Conservation (phyloP, 805 yeast genomes). For the Metschnikowia chrysomelidarum region DNA sequence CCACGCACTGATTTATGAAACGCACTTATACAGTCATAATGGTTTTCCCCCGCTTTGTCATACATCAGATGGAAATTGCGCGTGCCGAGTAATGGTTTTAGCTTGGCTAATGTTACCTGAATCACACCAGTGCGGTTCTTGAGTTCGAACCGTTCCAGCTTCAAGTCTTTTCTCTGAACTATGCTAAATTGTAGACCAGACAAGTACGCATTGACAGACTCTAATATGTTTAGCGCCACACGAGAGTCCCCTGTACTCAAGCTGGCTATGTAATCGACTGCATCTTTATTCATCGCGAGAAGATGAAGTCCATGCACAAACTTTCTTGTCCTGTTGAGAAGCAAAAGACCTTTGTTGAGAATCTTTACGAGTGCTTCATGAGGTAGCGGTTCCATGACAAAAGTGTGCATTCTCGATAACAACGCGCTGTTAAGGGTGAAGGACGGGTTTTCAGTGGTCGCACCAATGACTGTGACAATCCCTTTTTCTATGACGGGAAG, state of each 20-base stretch:
- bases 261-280: slow-evolving; percentile 65
- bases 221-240: slow-evolving; percentile 75
- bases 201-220: slow-evolving; percentile 61
- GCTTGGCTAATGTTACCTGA: slow-evolving; percentile 35
- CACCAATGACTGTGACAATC: slow-evolving; percentile 39
- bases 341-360: slow-evolving; percentile 43
- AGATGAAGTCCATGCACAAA: slow-evolving; percentile 48
- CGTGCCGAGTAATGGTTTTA: slow-evolving; percentile 44
- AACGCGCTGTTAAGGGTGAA: slow-evolving; percentile 42
- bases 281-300: slow-evolving; percentile 52
- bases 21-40: slow-evolving; percentile 94
- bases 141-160: slow-evolving; percentile 11
- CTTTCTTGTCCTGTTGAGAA: slow-evolving; percentile 58
- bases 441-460: slow-evolving; percentile 65
- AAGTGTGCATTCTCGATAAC: slow-evolving; percentile 44
- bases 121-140: slow-evolving; percentile 28
- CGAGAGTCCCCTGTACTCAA: slow-evolving; percentile 89
- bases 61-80: slow-evolving; percentile 55
- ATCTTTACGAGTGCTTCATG: slow-evolving; percentile 33
- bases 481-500: slow-evolving; percentile 45
- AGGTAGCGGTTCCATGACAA: slow-evolving; percentile 40
- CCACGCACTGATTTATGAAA: slow-evolving; percentile 94
- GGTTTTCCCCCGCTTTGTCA: slow-evolving; percentile 87
- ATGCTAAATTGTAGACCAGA: slow-evolving; percentile 27
- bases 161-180: slow-evolving; percentile 13